Evolutionary conservation across 2,329 filamentous ascomycete species (phyloP), one percentile per base, ranked within the genome.

Genomic region (Stylonectria norvegica): DNA sequence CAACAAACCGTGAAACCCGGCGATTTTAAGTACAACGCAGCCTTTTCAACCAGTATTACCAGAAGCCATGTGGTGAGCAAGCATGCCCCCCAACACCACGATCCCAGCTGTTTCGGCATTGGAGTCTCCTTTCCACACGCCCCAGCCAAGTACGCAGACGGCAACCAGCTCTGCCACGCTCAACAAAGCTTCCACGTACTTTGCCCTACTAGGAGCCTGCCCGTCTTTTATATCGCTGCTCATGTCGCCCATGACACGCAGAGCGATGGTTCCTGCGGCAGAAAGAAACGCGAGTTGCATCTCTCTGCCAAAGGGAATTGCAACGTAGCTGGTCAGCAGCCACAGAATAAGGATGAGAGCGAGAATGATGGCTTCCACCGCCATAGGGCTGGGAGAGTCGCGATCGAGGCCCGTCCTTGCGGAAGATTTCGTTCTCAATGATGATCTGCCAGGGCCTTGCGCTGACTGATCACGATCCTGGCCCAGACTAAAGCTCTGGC

Each of bases 401-500:
- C 11, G 18, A 9, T 4, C 23, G 18, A 6, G 9, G 15, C 7
- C 17, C 15, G 27, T 10, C 15, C 20, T 5, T 2, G 20, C 14
- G 2, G 35, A 19, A 3, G 17, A 17, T 20, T 3, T n/a, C 14
- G 7, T 18, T 22, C 51, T 36, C n/a, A 18, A 32, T 14, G 31
- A 28, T 10, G 16, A 12, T 4, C 14, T 32, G 8, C 16, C 37
- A 17, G 23, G n/a, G 8, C 12, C 9, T n/a, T 25, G 36, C 4
- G 12, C 30, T 32, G 15, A 7, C 2, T 45, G 20, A 2, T 48
- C 52, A 8, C 52, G 39, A 6, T 63, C 63, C 11, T 62, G 57
- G 20, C 59, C 60, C 5, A 75, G 45, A 10, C 53, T 67, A 41
- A 76, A 73, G 38, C 68, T 68, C 45, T 66, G 61, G 29, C 60